Conservation (phyloP, 2,329 filamentous ascomycete species). For the Aspergillus brasiliensis region DNA sequence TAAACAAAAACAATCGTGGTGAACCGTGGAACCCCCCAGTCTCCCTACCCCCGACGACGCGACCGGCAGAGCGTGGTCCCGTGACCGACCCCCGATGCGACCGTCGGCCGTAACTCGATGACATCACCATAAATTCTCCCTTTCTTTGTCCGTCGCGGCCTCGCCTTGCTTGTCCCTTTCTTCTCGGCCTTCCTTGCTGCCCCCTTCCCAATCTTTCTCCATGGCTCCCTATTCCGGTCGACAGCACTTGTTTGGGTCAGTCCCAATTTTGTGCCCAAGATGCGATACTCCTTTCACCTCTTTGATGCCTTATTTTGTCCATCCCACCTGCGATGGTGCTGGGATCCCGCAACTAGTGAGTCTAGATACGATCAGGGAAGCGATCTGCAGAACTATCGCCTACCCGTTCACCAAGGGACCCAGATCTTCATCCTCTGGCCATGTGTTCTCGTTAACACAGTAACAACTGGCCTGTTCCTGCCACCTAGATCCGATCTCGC, state of each 20-base stretch:
- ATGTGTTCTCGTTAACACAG: background rate
- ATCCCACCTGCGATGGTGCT: background rate
- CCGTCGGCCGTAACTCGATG: slow-evolving; percentile 5
- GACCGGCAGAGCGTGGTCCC: slow-evolving; percentile 28
- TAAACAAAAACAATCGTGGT: slow-evolving; percentile 12
- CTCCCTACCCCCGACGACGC: slow-evolving; percentile 13
- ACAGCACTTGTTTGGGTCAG: background rate
- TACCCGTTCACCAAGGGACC: slow-evolving; percentile 1
- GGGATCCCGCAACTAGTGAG: slow-evolving; percentile 1
- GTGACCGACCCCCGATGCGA: slow-evolving; percentile 18
- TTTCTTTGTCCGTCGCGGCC: background rate
- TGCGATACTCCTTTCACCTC: background rate
- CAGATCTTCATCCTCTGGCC: slow-evolving; percentile 4
- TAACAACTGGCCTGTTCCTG: background rate
- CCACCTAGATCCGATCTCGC: background rate
- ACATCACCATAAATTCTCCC: slow-evolving; percentile 16
- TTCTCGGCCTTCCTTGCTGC: background rate
- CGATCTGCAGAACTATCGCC: slow-evolving; percentile 22
- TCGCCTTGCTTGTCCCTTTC: slow-evolving; percentile 10
- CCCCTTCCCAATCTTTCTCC: background rate
- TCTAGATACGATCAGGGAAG: slow-evolving; percentile 9
- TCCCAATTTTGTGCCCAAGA: background rate
- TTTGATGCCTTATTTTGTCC: background rate
- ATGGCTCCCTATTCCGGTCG: background rate
- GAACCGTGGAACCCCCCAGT: slow-evolving; percentile 11